Percentiles rank a stretch among this genome's conserved stretches.
Evolutionary conservation across 768 basidiomycete species (phyloP).

Genomic region (Filobasidium floriforme): DNA sequence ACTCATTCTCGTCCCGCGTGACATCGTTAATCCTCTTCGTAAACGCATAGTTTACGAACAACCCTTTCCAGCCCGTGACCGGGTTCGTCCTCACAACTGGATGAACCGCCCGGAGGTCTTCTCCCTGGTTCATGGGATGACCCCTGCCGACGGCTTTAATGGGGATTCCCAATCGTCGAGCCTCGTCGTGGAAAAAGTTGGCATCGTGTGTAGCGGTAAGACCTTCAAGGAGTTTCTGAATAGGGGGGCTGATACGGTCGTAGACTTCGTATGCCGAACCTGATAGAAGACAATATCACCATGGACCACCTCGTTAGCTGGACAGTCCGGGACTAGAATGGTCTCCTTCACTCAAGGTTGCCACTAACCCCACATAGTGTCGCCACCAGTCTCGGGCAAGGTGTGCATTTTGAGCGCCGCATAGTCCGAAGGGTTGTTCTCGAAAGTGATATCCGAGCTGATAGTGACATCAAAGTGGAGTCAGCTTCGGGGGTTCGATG

Average conservation of each 20-base stretch:
- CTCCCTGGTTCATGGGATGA: conserved; percentile 41
- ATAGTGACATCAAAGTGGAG: not conserved
- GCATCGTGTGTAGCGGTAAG: conserved; percentile 43
- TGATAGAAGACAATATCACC: too few species aligned
- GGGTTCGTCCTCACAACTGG: conserved; percentile 47
- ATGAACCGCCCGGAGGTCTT: conserved; percentile 39
- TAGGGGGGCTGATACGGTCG: conserved; percentile 39
- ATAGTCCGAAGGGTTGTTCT: conserved; percentile 39
- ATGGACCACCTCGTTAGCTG: too few species aligned
- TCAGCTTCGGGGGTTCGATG: not conserved
- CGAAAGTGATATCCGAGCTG: conserved; percentile 41
- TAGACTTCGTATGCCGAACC: conserved; percentile 35
- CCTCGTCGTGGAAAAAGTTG: conserved; percentile 43
- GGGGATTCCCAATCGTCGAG: conserved; percentile 33
- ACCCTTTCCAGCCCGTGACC: conserved; percentile 54
- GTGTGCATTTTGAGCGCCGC: conserved; percentile 44
- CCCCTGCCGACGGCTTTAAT: conserved; percentile 39
- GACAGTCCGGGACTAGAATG: too few species aligned
- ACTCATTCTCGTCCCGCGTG: conserved; percentile 53
- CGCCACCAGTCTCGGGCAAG: conserved; percentile 40
- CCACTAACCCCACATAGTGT: conserved; percentile 37
- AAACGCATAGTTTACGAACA: conserved; percentile 56
- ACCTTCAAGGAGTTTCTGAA: conserved; percentile 37
- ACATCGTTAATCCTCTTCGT: conserved; percentile 54
- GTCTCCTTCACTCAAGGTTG: too few species aligned